These are phyloP conservation scores for Starmerella lactis-condensi DNA, from an alignment of 805 yeast genomes.

Conservation along the genomic window DNA sequence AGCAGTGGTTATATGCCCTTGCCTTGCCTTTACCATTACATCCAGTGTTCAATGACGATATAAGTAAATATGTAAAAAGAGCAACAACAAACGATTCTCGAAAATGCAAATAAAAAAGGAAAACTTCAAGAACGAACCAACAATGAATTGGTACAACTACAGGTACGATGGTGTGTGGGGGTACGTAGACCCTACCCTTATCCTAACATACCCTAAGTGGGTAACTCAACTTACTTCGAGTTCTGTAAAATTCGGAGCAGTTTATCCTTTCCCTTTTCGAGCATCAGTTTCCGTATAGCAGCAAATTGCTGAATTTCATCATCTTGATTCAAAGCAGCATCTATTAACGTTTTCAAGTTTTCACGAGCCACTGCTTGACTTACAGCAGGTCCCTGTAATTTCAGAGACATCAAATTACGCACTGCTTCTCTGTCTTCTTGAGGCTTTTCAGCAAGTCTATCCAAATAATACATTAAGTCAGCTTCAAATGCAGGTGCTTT, in stretches of 20 bases:
- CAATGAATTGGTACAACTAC: too few relatives aligned
- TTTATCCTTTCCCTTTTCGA: slow-evolving; percentile 50
- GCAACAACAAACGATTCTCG: too few relatives aligned
- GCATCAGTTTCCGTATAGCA: slow-evolving; percentile 42
- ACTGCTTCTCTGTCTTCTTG: slow-evolving; percentile 20
- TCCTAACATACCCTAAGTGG: too few relatives aligned
- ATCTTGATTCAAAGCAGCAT: slow-evolving; percentile 23
- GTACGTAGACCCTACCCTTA: too few relatives aligned
- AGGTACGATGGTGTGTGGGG: too few relatives aligned
- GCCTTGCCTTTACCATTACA: too few relatives aligned
- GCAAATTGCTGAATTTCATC: slow-evolving; percentile 28
- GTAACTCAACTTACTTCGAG: too few relatives aligned
- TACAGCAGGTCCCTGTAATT: slow-evolving; percentile 22
- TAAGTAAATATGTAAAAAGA: too few relatives aligned
- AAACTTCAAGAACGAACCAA: too few relatives aligned
- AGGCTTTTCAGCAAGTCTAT: slow-evolving; percentile 18
- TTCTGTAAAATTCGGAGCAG: slow-evolving; percentile 36
- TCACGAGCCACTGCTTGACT: slow-evolving; percentile 18
- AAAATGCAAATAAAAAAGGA: too few relatives aligned
- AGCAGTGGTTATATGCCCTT: too few relatives aligned
- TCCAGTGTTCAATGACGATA: too few relatives aligned
- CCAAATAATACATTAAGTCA: slow-evolving; percentile 24
- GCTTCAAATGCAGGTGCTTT: slow-evolving; percentile 20
- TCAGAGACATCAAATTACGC: slow-evolving; percentile 23
- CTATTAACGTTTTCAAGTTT: slow-evolving; percentile 18